These are phyloP conservation scores for Trypanosomatidae sp. DNA, from an alignment of 208 protist genomes.

Conservation along the genomic window DNA sequence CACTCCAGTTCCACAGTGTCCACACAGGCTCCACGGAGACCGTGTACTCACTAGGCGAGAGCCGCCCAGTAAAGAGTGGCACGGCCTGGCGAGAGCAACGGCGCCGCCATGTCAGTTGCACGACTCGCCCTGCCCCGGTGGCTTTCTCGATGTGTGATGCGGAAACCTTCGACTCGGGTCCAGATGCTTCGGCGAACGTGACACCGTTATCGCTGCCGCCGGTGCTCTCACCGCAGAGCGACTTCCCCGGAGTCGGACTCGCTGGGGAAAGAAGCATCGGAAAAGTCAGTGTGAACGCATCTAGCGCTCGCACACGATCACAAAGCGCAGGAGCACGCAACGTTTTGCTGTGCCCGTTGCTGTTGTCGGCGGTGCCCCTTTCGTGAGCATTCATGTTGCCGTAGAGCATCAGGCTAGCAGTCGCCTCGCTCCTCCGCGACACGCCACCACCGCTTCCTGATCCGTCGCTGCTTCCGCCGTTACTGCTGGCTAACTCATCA, in stretches of 20 bases:
- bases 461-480: background rate
- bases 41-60: conserved; percentile 16
- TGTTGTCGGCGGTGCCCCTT: background rate
- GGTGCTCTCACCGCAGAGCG: background rate
- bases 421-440: background rate
- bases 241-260: background rate
- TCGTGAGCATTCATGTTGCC: background rate
- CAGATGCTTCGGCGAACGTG: background rate
- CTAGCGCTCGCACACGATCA: conserved; percentile 4
- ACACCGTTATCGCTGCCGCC: background rate
- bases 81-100: background rate
- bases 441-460: background rate
- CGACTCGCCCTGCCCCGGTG: conserved; percentile 5
- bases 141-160: background rate
- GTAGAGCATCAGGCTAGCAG: conserved; percentile 1
- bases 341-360: background rate
- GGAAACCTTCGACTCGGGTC: background rate
- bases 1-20: conserved; percentile 34
- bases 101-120: conserved; percentile 28
- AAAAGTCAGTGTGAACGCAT: conserved; percentile 19
- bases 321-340: background rate
- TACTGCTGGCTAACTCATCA: conserved; percentile 4
- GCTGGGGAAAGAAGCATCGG: conserved; percentile 17
- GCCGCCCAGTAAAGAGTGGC: conserved; percentile 9
- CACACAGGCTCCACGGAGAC: conserved; percentile 27